phyloP scores from a whole-genome alignment of 2,329 filamentous ascomycete species.

The Pseudocercospora macadamiae region DNA sequence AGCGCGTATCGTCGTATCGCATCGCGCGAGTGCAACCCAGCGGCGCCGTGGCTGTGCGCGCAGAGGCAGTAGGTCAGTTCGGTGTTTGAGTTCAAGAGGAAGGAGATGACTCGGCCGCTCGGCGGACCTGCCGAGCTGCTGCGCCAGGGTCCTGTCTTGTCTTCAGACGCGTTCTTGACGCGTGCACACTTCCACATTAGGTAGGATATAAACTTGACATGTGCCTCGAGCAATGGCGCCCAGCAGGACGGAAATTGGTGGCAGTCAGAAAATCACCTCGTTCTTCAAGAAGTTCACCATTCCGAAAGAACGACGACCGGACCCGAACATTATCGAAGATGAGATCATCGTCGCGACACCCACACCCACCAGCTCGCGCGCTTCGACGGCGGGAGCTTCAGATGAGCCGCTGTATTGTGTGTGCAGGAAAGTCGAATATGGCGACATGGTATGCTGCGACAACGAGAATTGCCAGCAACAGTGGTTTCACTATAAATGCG shows the following conservation, averaged over 20 bases:
- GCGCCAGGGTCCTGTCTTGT: too few relatives aligned
- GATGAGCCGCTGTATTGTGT: background rate
- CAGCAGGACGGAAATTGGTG: background rate
- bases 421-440: constrained; percentile 8
- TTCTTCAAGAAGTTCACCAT: constrained; percentile 50
- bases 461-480: constrained; percentile 73
- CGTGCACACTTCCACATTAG: background rate
- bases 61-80: background rate
- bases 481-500: constrained; percentile 82
- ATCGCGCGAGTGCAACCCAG: background rate
- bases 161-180: background rate
- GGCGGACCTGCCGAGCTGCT: too few relatives aligned
- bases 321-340: constrained; percentile 27
- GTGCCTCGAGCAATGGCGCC: constrained; percentile 17
- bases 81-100: background rate
- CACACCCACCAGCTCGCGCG: background rate
- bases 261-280: constrained; percentile 41
- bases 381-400: background rate
- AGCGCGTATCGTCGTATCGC: background rate
- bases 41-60: background rate
- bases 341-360: constrained; percentile 32
- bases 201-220: background rate
- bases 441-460: constrained; percentile 77
- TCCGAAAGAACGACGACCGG: constrained; percentile 30
- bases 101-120: too few relatives aligned